These are phyloP conservation scores for Elsinoe arachidis DNA, from an alignment of 2,329 filamentous ascomycete species.

Conservation along the genomic window DNA sequence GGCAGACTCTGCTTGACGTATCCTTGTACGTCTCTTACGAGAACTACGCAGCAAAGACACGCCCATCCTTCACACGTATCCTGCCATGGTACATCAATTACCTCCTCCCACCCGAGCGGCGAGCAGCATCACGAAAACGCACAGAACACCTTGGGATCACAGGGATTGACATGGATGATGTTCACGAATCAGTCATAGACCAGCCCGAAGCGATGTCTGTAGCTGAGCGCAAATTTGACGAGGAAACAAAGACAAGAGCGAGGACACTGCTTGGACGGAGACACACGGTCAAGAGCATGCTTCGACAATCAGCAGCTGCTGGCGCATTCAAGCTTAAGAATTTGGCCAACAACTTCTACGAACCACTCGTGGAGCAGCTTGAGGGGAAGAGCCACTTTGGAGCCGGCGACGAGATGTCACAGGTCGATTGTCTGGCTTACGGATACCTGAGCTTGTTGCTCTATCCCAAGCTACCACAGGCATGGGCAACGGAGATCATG, in stretches of 20 bases:
- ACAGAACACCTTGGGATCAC: conserved; percentile 47
- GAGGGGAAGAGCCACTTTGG: conserved; percentile 50
- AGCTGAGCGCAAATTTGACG: conserved; percentile 8
- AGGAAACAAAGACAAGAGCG: conserved; percentile 27
- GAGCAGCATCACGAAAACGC: conserved; percentile 58
- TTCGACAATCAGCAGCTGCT: conserved; percentile 60
- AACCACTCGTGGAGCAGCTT: conserved; percentile 58
- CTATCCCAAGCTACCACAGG: conserved; percentile 50
- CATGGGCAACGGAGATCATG: conserved; percentile 54
- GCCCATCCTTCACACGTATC: conserved; percentile 70
- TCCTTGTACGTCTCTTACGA: conserved; percentile 83
- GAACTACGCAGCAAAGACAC: conserved; percentile 71
- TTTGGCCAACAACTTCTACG: conserved; percentile 61
- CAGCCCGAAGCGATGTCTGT: conserved; percentile 24
- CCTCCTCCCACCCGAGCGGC: conserved; percentile 66
- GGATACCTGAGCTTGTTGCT: conserved; percentile 73
- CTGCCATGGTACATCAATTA: conserved; percentile 84
- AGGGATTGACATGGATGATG: conserved; percentile 37
- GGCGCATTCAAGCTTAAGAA: conserved; percentile 68
- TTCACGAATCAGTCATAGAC: conserved; percentile 31
- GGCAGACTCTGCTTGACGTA: conserved; percentile 71
- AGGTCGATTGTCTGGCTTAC: conserved; percentile 69
- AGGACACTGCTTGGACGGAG: conserved; percentile 48
- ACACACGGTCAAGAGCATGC: conserved; percentile 51
- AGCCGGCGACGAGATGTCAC: conserved; percentile 44